Conservation (phyloP, 345 rosid genomes). For the Populus alba region DNA sequence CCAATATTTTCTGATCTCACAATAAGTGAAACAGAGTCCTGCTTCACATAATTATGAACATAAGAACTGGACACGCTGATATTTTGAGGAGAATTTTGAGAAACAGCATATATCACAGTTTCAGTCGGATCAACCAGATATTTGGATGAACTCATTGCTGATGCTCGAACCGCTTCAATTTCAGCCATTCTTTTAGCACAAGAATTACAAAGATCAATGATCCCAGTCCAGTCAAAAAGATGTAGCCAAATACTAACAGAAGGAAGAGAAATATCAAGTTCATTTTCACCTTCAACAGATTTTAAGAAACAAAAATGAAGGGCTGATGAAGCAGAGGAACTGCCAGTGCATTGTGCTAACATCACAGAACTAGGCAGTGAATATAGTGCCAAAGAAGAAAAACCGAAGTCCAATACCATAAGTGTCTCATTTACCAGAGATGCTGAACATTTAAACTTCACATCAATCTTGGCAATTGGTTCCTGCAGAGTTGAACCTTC, state of each 20-base stretch:
- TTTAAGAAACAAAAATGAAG: conserved; percentile 44
- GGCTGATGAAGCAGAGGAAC: conserved; percentile 43
- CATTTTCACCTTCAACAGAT: conserved; percentile 34
- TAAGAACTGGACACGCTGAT: conserved; percentile 23
- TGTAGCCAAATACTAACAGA: conserved; percentile 74
- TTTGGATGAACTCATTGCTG: conserved; percentile 23
- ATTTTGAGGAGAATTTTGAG: conserved; percentile 30
- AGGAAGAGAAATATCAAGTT: conserved; percentile 59
- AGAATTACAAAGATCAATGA: conserved; percentile 40
- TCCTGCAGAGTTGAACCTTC: conserved; percentile 38
- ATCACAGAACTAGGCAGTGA: conserved; percentile 49
- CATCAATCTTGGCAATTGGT: conserved; percentile 59
- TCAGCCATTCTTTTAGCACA: conserved; percentile 38
- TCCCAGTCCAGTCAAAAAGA: conserved; percentile 49
- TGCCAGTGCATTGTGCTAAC: conserved; percentile 53
- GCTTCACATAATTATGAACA: conserved; percentile 26
- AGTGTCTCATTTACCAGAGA: conserved; percentile 52
- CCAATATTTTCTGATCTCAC: conserved; percentile 59
- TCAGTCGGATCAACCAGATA: conserved; percentile 19
- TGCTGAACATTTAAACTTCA: conserved; percentile 53
- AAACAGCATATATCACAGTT: conserved; percentile 13
- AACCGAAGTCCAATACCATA: conserved; percentile 39
- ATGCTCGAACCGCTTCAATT: conserved; percentile 17
- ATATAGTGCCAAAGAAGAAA: conserved; percentile 47
- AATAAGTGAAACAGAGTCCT: conserved; percentile 20